phyloP scores from a whole-genome alignment of 805 yeast genomes.

The Kluyveromyces wickerhamii region DNA sequence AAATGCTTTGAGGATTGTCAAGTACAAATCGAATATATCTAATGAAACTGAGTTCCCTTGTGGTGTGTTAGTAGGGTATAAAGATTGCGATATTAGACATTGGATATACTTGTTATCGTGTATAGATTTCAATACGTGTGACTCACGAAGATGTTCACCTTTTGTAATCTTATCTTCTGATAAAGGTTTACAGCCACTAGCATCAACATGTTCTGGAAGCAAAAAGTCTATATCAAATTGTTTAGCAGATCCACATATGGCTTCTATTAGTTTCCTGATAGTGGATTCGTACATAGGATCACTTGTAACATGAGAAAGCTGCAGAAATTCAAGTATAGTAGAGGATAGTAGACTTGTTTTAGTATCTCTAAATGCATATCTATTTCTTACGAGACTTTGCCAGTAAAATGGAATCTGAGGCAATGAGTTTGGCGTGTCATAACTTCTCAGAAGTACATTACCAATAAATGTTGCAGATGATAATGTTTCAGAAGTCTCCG shows the following conservation, averaged over 20 bases:
- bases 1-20: conserved; percentile 4
- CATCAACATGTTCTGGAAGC: conserved; percentile 38
- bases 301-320: conserved; percentile 43
- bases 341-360: conserved; percentile 43
- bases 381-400: conserved; percentile 30
- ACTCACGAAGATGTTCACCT: conserved; percentile 29
- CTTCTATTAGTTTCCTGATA: conserved; percentile 37
- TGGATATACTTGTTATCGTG: conserved; percentile 24
- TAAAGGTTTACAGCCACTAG: conserved; percentile 41
- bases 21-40: conserved; percentile 1
- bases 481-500: not conserved
- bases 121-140: conserved; percentile 33
- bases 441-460: conserved; percentile 43
- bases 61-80: not conserved
- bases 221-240: conserved; percentile 35
- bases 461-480: conserved; percentile 39
- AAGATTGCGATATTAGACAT: conserved; percentile 17
- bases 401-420: conserved; percentile 42
- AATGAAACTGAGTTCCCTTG: not conserved
- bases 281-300: conserved; percentile 44
- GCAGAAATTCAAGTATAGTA: conserved; percentile 43
- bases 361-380: conserved; percentile 32
- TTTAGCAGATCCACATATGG: conserved; percentile 29
- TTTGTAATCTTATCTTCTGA: conserved; percentile 22
- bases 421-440: conserved; percentile 51